phyloP scores from a whole-genome alignment of 2,329 filamentous ascomycete genomes.

The Ophiostoma ulmi region DNA sequence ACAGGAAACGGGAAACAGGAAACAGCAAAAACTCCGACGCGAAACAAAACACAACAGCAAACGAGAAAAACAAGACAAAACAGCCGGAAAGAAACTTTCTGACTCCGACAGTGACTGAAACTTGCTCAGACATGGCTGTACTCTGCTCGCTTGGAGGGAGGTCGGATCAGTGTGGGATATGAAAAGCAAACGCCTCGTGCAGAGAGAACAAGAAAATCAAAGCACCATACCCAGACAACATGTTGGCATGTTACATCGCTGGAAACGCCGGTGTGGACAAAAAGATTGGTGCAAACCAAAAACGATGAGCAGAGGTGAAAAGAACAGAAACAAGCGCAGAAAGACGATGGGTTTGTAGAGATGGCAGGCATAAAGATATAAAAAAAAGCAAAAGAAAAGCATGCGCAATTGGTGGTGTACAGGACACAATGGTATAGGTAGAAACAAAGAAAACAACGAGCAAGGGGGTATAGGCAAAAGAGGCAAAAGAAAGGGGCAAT shows the following conservation, averaged over 20 bases:
- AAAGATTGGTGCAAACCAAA: conserved; percentile 13
- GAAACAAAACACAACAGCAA: background rate
- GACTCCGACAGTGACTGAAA: conserved; percentile 8
- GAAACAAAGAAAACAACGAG: conserved; percentile 15
- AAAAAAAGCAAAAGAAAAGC: background rate
- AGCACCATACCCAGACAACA: conserved; percentile 5
- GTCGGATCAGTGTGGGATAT: conserved; percentile 14
- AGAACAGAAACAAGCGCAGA: conserved; percentile 20
- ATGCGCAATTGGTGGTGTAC: background rate
- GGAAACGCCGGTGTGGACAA: conserved; percentile 15
- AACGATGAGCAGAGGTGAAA: background rate
- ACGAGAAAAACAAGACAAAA: background rate
- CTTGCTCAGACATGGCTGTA: conserved; percentile 18
- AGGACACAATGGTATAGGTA: conserved; percentile 18
- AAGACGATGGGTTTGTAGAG: background rate
- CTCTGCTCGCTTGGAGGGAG: background rate
- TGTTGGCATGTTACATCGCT: conserved; percentile 12
- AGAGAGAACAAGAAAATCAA: background rate
- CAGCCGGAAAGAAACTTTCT: conserved; percentile 14
- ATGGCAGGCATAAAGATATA: no score
- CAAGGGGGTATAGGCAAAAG: conserved; percentile 10
- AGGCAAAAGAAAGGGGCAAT: conserved; percentile 12
- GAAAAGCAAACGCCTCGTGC: conserved; percentile 19
- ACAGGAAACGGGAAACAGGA: background rate
- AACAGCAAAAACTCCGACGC: background rate